phyloP scores from a whole-genome alignment of 1,139 yeast genomes.

The Pneumocystis oryctolagi region DNA sequence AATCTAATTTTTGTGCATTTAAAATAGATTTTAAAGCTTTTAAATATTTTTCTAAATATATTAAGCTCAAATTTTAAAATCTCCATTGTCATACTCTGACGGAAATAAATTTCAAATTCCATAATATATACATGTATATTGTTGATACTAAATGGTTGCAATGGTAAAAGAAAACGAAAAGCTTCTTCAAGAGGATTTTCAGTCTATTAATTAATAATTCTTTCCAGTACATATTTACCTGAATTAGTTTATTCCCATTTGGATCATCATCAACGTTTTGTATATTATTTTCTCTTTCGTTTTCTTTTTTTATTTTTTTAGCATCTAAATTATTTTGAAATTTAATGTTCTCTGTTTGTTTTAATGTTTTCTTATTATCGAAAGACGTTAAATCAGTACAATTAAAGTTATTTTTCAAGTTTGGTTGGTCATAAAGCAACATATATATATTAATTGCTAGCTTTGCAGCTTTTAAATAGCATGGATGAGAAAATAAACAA shows the following conservation, averaged over 20 bases:
- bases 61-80: not conserved
- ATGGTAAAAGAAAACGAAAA: not conserved
- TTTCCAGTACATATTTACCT: not conserved
- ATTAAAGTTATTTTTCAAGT: slow-evolving; percentile 8
- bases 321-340: not conserved
- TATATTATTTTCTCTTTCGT: not conserved
- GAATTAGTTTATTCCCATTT: not conserved
- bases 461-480: slow-evolving; percentile 50
- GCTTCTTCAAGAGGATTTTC: not conserved
- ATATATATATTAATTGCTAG: slow-evolving; percentile 52
- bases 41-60: not conserved
- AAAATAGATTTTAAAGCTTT: not conserved
- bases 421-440: slow-evolving; percentile 26
- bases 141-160: not conserved
- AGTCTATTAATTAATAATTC: not conserved
- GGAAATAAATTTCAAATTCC: not conserved
- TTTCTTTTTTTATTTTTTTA: not conserved
- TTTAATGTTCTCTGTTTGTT: slow-evolving; percentile 8
- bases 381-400: slow-evolving; percentile 15
- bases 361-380: slow-evolving; percentile 20
- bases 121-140: not conserved
- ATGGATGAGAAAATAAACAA: slow-evolving; percentile 48
- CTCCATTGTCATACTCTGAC: not conserved
- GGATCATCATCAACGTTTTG: not conserved
- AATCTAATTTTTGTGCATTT: not conserved